Evolutionary conservation across 2,329 filamentous ascomycete species (phyloP).

Genomic region (Penicillium sclerotigenum): DNA sequence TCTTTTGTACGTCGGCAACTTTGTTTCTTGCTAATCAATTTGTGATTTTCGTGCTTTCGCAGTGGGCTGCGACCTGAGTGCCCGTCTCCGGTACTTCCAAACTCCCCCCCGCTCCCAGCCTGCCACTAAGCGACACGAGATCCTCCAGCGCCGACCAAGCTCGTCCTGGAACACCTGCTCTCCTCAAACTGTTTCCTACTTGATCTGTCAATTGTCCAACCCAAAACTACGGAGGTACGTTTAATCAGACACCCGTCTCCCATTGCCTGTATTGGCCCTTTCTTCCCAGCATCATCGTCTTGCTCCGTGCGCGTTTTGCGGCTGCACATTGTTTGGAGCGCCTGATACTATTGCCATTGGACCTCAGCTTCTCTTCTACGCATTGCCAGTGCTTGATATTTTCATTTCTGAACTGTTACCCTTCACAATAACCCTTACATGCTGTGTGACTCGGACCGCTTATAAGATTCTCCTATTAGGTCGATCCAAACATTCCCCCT

Average conservation of each 20-base stretch:
- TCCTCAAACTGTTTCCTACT: constrained; percentile 2
- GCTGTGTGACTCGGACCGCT: constrained; percentile 25
- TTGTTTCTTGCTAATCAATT: neutral
- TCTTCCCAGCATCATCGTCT: constrained; percentile 9
- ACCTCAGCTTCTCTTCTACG: neutral
- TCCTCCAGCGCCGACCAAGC: constrained; percentile 28
- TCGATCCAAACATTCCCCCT: constrained; percentile 31
- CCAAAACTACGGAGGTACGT: constrained; percentile 17
- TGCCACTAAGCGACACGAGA: constrained; percentile 44
- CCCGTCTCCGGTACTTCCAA: constrained; percentile 23
- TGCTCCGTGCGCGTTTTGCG: constrained; percentile 26
- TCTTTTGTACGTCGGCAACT: neutral
- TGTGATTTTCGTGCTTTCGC: constrained; percentile 2
- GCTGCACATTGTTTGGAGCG: constrained; percentile 14
- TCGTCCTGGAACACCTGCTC: constrained; percentile 16
- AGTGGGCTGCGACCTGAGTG: constrained; percentile 11
- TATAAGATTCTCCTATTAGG: constrained; percentile 28
- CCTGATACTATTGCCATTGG: constrained; percentile 15
- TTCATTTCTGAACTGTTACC: neutral
- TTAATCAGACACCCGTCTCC: neutral
- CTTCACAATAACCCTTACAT: neutral
- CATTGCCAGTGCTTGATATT: neutral
- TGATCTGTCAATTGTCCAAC: constrained; percentile 20
- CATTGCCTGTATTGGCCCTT: constrained; percentile 7
- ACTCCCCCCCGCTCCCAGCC: constrained; percentile 37